Evolutionary conservation across 2,329 filamentous ascomycete species (phyloP).

Genomic region (Talaromyces piceae): DNA sequence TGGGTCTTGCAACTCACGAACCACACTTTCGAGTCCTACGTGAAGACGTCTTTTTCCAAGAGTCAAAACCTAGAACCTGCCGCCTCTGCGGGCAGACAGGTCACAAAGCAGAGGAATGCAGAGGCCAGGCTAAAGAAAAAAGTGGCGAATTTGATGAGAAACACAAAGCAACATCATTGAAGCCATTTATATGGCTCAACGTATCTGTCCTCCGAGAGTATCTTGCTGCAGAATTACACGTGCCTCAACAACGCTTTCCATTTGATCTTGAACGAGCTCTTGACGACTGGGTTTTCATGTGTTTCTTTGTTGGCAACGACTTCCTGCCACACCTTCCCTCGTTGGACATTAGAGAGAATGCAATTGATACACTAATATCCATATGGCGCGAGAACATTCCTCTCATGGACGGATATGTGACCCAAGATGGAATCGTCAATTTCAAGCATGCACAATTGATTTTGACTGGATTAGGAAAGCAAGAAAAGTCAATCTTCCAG

Average conservation of each 20-base stretch:
- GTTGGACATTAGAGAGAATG: conserved; percentile 92
- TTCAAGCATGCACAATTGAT: conserved; percentile 81
- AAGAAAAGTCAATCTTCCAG: conserved; percentile 89
- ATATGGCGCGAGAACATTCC: conserved; percentile 94
- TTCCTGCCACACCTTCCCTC: conserved; percentile 97
- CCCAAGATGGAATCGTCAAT: conserved; percentile 88
- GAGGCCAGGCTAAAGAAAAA: conserved; percentile 69
- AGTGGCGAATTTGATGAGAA: conserved; percentile 76
- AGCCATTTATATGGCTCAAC: conserved; percentile 98
- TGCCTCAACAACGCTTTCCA: conserved; percentile 73
- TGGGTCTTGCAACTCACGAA: conserved; percentile 93
- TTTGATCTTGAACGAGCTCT: conserved; percentile 92
- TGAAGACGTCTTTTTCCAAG: conserved; percentile 93
- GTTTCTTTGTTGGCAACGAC: conserved; percentile 97
- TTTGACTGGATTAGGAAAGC: conserved; percentile 76
- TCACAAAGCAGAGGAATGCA: conserved; percentile 80
- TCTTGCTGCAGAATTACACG: conserved; percentile 77
- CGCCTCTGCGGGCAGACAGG: conserved; percentile 86
- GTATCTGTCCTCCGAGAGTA: conserved; percentile 90
- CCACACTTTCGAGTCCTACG: conserved; percentile 92
- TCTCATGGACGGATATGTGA: conserved; percentile 89
- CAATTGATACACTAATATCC: conserved; percentile 91
- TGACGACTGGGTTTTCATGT: conserved; percentile 99
- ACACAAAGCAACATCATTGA: conserved; percentile 59
- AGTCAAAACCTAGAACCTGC: conserved; percentile 74